phyloP scores from a whole-genome alignment of 495 filamentous ascomycete species.

The Hypoxylon subgilvum region DNA sequence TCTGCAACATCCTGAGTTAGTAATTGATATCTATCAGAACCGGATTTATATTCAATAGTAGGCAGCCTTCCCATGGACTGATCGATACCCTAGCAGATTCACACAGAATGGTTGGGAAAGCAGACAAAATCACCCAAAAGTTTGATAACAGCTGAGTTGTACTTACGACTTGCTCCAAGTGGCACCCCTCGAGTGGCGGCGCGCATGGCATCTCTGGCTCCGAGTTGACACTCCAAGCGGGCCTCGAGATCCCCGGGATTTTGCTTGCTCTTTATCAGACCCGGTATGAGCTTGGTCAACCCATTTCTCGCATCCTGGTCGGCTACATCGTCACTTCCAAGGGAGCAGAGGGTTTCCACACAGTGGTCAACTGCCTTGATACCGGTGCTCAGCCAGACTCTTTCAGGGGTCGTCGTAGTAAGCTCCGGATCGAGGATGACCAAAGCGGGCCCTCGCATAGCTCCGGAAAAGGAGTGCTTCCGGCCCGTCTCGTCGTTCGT shows the following conservation, averaged over 20 bases:
- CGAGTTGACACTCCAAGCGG: constrained; percentile 58
- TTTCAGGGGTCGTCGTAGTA: constrained; percentile 57
- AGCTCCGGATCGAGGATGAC: constrained; percentile 64
- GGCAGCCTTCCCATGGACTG: too few relatives aligned
- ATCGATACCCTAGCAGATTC: too few relatives aligned
- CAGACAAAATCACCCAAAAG: too few relatives aligned
- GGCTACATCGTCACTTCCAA: constrained; percentile 45
- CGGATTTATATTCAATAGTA: too few relatives aligned
- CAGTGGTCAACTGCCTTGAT: constrained; percentile 67
- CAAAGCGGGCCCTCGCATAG: constrained; percentile 53
- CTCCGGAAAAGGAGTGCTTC: constrained; percentile 58
- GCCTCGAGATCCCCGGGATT: constrained; percentile 52
- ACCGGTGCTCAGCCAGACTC: constrained; percentile 63
- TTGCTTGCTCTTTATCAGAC: constrained; percentile 56
- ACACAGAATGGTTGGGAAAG: too few relatives aligned
- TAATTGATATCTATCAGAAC: not conserved
- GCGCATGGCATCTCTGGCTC: constrained; percentile 62
- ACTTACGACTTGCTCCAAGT: constrained; percentile 59
- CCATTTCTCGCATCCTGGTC: constrained; percentile 55
- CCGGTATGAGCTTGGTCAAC: constrained; percentile 56
- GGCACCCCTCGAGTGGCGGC: constrained; percentile 56
- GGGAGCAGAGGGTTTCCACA: constrained; percentile 61
- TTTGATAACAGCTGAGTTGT: not conserved
- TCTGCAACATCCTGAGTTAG: constrained; percentile 36
- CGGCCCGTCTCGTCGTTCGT: constrained; percentile 58